phyloP scores from a whole-genome alignment of 2,329 filamentous ascomycete species.

The Diaporthe velutina region DNA sequence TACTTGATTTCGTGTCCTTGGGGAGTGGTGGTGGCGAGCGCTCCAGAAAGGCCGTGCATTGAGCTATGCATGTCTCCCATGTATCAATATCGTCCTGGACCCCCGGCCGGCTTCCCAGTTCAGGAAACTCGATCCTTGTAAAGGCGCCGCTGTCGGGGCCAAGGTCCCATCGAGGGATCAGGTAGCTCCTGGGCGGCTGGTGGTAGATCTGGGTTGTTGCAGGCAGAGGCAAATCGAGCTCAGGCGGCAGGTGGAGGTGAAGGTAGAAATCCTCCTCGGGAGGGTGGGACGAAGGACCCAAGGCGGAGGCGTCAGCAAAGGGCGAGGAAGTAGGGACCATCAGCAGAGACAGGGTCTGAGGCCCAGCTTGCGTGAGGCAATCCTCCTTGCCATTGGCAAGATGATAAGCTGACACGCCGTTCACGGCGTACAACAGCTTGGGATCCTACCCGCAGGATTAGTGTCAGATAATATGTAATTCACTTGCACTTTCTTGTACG shows the following conservation, averaged over 20 bases:
- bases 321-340: conserved; percentile 94
- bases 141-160: conserved; percentile 91
- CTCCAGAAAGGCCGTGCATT: conserved; percentile 96
- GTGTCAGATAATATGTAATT: background rate
- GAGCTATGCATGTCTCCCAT: conserved; percentile 97
- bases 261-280: conserved; percentile 95
- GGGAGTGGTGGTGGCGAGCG: conserved; percentile 74
- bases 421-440: conserved; percentile 78
- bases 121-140: conserved; percentile 91
- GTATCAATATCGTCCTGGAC: conserved; percentile 95
- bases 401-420: conserved; percentile 91
- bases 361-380: conserved; percentile 84
- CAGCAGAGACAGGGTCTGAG: conserved; percentile 90
- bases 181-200: conserved; percentile 90
- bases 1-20: conserved; percentile 46
- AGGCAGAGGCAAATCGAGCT: conserved; percentile 92
- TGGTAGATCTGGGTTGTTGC: conserved; percentile 98
- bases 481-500: conserved; percentile 33
- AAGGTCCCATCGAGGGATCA: conserved; percentile 95
- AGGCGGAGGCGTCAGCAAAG: conserved; percentile 68
- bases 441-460: conserved; percentile 61
- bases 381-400: conserved; percentile 89
- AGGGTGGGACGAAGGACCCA: conserved; percentile 64
- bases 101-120: conserved; percentile 76
- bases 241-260: conserved; percentile 92